Evolutionary conservation across 345 rosid genomes (phyloP).

Genomic region (Geranium brycei): DNA sequence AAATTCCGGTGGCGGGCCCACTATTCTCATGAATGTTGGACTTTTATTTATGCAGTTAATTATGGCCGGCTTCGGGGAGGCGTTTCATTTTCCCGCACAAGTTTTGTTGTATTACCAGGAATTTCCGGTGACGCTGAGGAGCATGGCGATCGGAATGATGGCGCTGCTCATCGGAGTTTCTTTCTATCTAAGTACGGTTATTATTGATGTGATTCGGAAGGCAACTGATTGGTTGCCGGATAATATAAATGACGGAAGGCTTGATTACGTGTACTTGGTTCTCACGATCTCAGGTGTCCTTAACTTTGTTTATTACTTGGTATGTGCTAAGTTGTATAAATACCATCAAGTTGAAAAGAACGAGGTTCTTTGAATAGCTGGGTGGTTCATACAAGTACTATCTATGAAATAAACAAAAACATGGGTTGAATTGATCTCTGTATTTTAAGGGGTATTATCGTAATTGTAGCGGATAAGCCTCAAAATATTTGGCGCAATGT

Average conservation of each 20-base stretch:
- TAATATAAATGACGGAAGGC: constrained; percentile 34
- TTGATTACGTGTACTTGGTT: constrained; percentile 33
- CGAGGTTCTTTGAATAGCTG: too few relatives aligned
- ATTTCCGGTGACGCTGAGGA: constrained; percentile 25
- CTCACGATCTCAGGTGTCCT: constrained; percentile 18
- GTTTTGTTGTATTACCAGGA: constrained; percentile 30
- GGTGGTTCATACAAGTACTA: too few relatives aligned
- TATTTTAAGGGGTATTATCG: too few relatives aligned
- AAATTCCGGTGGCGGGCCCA: neutral
- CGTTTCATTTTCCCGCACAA: constrained; percentile 37
- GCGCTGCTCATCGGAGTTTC: constrained; percentile 24
- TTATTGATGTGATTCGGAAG: constrained; percentile 23
- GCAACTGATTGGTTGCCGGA: constrained; percentile 43
- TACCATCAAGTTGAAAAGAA: constrained; percentile 8
- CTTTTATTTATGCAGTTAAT: constrained; percentile 39
- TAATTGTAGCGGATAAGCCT: too few relatives aligned
- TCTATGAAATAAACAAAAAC: too few relatives aligned
- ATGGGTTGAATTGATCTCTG: too few relatives aligned
- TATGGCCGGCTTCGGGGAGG: constrained; percentile 33
- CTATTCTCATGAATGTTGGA: constrained; percentile 21
- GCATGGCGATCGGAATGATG: constrained; percentile 36
- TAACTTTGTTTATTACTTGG: constrained; percentile 34
- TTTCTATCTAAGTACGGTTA: constrained; percentile 25
- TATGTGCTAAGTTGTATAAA: constrained; percentile 23
- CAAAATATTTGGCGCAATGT: too few relatives aligned